A percentile compares a stretch with the other conserved stretches of the same genome.
Conservation (phyloP, 2,329 filamentous ascomycete species). For the Fusarium cyanostomum region DNA sequence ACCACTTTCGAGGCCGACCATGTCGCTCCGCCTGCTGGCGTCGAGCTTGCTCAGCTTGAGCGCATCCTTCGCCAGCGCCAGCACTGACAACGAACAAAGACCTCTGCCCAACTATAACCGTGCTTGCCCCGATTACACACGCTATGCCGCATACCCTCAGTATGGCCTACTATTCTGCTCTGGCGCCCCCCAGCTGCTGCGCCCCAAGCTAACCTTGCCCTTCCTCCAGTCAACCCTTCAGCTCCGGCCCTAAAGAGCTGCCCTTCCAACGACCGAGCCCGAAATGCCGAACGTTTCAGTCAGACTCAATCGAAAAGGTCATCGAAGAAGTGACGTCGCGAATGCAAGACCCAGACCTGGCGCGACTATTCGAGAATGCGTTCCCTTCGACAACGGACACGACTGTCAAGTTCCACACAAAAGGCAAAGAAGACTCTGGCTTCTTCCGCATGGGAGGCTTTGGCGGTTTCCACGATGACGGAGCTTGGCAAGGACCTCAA, state of each 20-base stretch:
- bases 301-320: conserved; percentile 85
- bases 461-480: conserved; percentile 55
- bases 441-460: conserved; percentile 49
- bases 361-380: conserved; percentile 92
- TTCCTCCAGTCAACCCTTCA: conserved; percentile 75
- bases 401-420: conserved; percentile 86
- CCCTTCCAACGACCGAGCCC: conserved; percentile 86
- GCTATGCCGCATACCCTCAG: conserved; percentile 53
- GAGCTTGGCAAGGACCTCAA: conserved; percentile 83
- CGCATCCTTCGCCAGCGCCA: conserved; percentile 32
- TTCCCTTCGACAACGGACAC: conserved; percentile 89
- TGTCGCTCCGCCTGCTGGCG: conserved; percentile 43
- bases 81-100: conserved; percentile 33
- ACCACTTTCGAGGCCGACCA: conserved; percentile 13
- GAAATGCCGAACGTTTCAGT: conserved; percentile 89
- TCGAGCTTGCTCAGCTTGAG: conserved; percentile 42
- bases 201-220: conserved; percentile 8
- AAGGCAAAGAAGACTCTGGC: conserved; percentile 58
- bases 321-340: conserved; percentile 82
- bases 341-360: conserved; percentile 87
- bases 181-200: not conserved
- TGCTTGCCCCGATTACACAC: conserved; percentile 54
- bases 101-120: conserved; percentile 40
- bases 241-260: conserved; percentile 78
- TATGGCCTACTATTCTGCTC: conserved; percentile 38